Percentiles rank a stretch among this genome's conserved stretches.
Conservation (phyloP, 257 asterid genomes). For the Penstemon barbatus region DNA sequence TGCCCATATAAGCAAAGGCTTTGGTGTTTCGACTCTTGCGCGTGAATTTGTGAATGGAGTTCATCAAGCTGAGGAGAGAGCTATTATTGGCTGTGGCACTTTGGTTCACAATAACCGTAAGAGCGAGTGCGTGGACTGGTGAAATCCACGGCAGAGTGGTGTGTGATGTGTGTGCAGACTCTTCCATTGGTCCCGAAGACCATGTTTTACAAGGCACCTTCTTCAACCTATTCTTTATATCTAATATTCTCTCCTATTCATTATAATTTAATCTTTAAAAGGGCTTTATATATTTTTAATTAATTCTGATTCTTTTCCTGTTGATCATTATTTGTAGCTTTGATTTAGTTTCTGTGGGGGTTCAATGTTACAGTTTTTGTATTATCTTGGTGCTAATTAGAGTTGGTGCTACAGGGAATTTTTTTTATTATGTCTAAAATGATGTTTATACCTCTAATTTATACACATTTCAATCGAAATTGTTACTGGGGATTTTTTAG, state of each 20-base stretch:
- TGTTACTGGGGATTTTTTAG: no score
- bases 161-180: slow-evolving; percentile 93
- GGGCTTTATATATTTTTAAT: slow-evolving; percentile 9
- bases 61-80: slow-evolving; percentile 17
- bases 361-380: neutral
- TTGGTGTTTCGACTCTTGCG: no score
- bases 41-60: no score
- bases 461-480: neutral
- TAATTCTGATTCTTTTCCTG: neutral
- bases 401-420: neutral
- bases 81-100: slow-evolving; percentile 19
- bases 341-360: neutral
- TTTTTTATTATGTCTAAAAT: neutral
- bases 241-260: neutral
- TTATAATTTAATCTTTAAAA: neutral
- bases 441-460: neutral
- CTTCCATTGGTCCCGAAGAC: slow-evolving; percentile 89
- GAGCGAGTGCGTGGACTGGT: slow-evolving; percentile 77
- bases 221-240: neutral
- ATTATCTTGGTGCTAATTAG: neutral
- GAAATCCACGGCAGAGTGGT: slow-evolving; percentile 83
- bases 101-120: slow-evolving; percentile 19
- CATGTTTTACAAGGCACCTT: slow-evolving; percentile 60
- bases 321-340: neutral
- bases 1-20: no score